A percentile compares a stretch with the other conserved stretches of the same genome.
Conservation (phyloP, 495 filamentous ascomycete genomes). For the Ramalina peruviana region DNA sequence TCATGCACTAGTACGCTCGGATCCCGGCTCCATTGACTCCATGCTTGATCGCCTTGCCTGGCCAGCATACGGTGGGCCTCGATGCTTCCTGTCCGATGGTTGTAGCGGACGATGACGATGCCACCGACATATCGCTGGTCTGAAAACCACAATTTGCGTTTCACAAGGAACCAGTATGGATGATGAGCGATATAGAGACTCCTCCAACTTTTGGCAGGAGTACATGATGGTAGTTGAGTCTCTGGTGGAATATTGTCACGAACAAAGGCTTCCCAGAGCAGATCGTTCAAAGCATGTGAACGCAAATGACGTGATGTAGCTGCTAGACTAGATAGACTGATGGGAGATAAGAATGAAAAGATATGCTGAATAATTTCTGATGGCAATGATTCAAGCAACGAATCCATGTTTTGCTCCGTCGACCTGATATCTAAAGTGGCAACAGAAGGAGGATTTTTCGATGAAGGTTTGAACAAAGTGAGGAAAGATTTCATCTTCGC, state of each 20-base stretch:
- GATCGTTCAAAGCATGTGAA: constrained; percentile 37
- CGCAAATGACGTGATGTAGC: constrained; percentile 40
- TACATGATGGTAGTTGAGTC: constrained; percentile 26
- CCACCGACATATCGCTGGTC: constrained; percentile 43
- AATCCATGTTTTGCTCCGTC: not conserved
- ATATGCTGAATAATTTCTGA: constrained; percentile 49
- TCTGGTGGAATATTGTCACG: constrained; percentile 44
- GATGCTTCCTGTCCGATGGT: constrained; percentile 57
- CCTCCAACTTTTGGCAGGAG: constrained; percentile 45
- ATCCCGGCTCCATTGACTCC: constrained; percentile 49
- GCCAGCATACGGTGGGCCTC: constrained; percentile 70
- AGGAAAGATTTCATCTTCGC: too few species aligned
- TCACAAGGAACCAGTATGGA: constrained; percentile 72
- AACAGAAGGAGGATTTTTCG: not conserved
- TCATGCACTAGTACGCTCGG: constrained; percentile 56
- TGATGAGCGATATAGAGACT: constrained; percentile 61
- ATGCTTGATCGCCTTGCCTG: constrained; percentile 33
- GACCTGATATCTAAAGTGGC: not conserved
- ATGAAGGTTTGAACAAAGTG: not conserved
- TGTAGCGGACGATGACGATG: constrained; percentile 61
- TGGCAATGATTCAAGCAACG: constrained; percentile 32
- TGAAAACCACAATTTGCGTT: constrained; percentile 72
- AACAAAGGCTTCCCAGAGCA: constrained; percentile 48
- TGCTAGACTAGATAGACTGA: constrained; percentile 40
- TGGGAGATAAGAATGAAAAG: constrained; percentile 42